Conservation (phyloP, 768 basidiomycete species). For the Leccinum barrowsii region DNA sequence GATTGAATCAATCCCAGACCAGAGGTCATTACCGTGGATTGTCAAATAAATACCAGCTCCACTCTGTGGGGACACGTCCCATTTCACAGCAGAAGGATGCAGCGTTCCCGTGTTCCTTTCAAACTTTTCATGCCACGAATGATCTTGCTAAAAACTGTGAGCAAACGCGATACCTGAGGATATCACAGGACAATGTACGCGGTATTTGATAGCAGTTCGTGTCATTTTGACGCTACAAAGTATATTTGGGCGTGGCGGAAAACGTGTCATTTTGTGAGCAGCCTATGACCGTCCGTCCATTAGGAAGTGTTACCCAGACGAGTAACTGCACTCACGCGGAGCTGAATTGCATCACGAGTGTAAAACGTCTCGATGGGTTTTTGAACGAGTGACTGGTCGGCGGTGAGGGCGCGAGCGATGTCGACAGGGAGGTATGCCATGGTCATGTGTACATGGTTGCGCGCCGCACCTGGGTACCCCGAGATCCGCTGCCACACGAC, state of each 20-base stretch:
- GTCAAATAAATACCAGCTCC: too few relatives aligned
- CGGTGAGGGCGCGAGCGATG: slow-evolving; percentile 67
- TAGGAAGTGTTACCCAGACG: not conserved
- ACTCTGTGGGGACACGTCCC: too few relatives aligned
- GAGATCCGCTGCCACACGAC: slow-evolving; percentile 69
- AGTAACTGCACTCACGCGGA: slow-evolving; percentile 59
- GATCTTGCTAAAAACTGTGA: too few relatives aligned
- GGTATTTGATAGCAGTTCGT: slow-evolving; percentile 51
- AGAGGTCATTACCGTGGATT: too few relatives aligned
- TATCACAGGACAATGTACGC: too few relatives aligned
- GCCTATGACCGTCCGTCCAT: slow-evolving; percentile 46
- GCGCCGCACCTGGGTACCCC: slow-evolving; percentile 71
- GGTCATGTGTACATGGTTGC: slow-evolving; percentile 69
- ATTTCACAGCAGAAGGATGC: too few relatives aligned
- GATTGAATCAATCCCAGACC: too few relatives aligned
- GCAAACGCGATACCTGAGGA: too few relatives aligned
- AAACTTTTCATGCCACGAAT: too few relatives aligned
- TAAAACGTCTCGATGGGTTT: slow-evolving; percentile 92
- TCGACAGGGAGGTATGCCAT: slow-evolving; percentile 78
- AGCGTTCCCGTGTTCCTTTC: too few relatives aligned
- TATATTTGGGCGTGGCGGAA: slow-evolving; percentile 67
- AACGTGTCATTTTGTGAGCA: slow-evolving; percentile 86
- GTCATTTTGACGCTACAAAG: slow-evolving; percentile 73
- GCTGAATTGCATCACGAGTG: slow-evolving; percentile 86
- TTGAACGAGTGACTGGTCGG: slow-evolving; percentile 69